Percentiles rank a stretch among this genome's conserved stretches.
These are phyloP conservation scores for Lobosporangium transversale DNA, from an alignment of 192 early-diverging fungal genomes.

Conservation along the genomic window DNA sequence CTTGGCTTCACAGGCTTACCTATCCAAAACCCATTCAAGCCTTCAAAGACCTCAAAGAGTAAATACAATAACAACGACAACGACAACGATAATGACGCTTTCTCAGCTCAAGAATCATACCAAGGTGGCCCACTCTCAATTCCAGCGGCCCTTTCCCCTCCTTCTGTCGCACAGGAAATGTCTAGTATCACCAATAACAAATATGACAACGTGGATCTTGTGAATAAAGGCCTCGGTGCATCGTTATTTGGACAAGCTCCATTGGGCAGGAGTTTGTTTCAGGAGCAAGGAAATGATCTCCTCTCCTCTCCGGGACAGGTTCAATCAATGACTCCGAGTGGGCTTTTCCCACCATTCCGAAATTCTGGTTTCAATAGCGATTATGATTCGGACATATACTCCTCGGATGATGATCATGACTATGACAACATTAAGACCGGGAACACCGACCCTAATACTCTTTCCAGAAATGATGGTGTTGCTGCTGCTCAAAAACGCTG, in stretches of 20 bases:
- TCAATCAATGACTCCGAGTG: not conserved
- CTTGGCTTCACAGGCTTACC: conserved; percentile 30
- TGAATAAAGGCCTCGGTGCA: conserved; percentile 3
- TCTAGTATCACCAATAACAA: not conserved
- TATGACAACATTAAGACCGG: not conserved
- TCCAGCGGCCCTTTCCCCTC: not conserved
- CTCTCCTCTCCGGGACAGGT: not conserved
- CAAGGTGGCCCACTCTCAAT: not conserved
- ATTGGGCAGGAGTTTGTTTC: conserved; percentile 21
- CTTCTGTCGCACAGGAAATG: not conserved
- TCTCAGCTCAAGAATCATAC: not conserved
- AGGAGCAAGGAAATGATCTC: not conserved
- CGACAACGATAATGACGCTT: too few relatives aligned
- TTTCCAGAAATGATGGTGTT: not conserved
- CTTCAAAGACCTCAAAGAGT: not conserved
- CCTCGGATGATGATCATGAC: not conserved
- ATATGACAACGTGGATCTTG: not conserved
- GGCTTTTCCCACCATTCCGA: conserved; percentile 2
- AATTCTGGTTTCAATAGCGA: conserved; percentile 24
- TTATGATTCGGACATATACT: conserved; percentile 9
- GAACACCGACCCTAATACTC: too few relatives aligned
- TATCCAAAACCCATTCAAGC: conserved; percentile 11
- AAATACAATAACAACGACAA: too few relatives aligned
- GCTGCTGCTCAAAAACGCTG: not conserved
- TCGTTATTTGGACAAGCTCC: conserved; percentile 7